phyloP scores from a whole-genome alignment of 2,329 filamentous ascomycete genomes.

The Diaporthe humulicola region DNA sequence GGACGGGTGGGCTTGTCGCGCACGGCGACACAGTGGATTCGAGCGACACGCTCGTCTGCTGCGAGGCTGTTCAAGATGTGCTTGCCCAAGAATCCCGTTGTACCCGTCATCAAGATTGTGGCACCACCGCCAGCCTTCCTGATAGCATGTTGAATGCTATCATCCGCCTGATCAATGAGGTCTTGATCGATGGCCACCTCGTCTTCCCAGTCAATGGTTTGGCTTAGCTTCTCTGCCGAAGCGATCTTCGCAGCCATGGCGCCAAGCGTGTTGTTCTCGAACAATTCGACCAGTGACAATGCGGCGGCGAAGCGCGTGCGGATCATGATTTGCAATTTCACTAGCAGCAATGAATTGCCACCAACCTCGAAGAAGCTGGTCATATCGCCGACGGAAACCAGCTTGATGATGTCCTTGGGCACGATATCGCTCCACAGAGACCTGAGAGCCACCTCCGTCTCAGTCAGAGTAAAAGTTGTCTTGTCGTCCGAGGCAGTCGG shows the following conservation, averaged over 20 bases:
- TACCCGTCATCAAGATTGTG: conserved; percentile 52
- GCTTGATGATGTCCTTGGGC: conserved; percentile 40
- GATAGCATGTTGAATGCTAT: conserved; percentile 36
- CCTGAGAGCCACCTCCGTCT: neutral
- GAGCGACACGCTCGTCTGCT: conserved; percentile 46
- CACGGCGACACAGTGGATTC: conserved; percentile 60
- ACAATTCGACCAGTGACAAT: conserved; percentile 52
- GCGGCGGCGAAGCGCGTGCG: conserved; percentile 47
- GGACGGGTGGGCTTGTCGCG: conserved; percentile 38
- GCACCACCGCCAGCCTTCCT: neutral
- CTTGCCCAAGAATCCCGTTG: conserved; percentile 56
- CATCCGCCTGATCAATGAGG: conserved; percentile 38
- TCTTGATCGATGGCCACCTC: conserved; percentile 28
- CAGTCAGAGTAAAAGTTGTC: conserved; percentile 6
- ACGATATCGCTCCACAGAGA: conserved; percentile 43
- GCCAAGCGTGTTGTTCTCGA: conserved; percentile 53
- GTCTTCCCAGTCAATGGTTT: conserved; percentile 7
- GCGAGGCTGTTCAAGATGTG: conserved; percentile 54
- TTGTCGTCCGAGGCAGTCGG: conserved; percentile 36
- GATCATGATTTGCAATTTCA: conserved; percentile 54
- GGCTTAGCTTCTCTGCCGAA: conserved; percentile 18
- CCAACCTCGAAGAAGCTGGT: conserved; percentile 58
- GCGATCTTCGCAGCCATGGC: conserved; percentile 51
- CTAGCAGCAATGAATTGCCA: conserved; percentile 56
- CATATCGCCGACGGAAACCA: conserved; percentile 45